phyloP scores from a whole-genome alignment of 192 early-diverging fungal genomes.

The Coemansia sp. region DNA sequence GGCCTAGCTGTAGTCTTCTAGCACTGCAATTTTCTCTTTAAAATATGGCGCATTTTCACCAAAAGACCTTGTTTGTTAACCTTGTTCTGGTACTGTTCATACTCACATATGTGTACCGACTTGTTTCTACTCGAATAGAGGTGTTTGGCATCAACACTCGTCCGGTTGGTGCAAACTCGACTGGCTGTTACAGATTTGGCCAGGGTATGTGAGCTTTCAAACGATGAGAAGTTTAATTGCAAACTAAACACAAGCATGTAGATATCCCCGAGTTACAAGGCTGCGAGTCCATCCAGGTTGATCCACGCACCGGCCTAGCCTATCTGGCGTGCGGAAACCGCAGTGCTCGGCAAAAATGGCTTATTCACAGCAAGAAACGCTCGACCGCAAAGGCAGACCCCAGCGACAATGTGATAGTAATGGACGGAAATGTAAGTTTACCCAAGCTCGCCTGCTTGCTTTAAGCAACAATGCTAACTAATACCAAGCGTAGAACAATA shows the following conservation, averaged over 20 bases:
- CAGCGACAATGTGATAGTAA: constrained; percentile 51
- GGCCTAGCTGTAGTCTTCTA: too few relatives aligned
- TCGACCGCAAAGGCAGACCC: constrained; percentile 16
- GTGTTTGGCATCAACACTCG: constrained; percentile 38
- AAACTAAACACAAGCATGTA: constrained; percentile 6
- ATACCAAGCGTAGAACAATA: constrained; percentile 39
- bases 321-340: constrained; percentile 59
- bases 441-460: background rate
- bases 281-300: constrained; percentile 62
- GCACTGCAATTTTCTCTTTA: too few relatives aligned
- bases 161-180: constrained; percentile 31
- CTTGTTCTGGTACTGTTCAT: constrained; percentile 18
- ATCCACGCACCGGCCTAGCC: constrained; percentile 53
- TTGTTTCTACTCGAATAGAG: constrained; percentile 21
- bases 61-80: constrained; percentile 35
- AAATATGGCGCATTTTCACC: background rate
- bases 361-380: constrained; percentile 26
- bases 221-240: background rate
- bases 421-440: constrained; percentile 51
- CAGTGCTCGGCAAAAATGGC: constrained; percentile 52
- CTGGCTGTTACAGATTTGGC: constrained; percentile 36
- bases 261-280: constrained; percentile 45
- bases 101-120: constrained; percentile 21
- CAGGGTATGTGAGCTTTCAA: constrained; percentile 27
- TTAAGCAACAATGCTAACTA: background rate